These are phyloP conservation scores for Silene vulgaris DNA, from an alignment of 179 eudicot genomes.

Conservation along the genomic window DNA sequence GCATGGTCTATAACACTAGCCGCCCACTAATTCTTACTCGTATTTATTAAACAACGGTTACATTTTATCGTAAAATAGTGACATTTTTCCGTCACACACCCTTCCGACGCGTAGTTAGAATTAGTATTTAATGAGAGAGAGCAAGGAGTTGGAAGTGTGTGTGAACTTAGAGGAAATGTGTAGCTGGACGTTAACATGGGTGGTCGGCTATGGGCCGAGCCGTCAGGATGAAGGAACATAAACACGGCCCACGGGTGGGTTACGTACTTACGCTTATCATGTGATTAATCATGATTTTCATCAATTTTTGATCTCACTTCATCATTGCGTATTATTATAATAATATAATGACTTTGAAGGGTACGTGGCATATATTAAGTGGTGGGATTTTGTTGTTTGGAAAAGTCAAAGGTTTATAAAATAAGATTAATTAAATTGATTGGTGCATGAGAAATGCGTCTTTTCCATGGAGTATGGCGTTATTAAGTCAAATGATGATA, in stretches of 20 bases:
- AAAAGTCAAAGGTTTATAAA: slow-evolving; percentile 24
- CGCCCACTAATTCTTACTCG: no score
- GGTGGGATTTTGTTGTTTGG: slow-evolving; percentile 4
- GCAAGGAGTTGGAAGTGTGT: slow-evolving; percentile 19
- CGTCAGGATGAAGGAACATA: slow-evolving; percentile 57
- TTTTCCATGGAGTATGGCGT: neutral
- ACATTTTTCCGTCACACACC: no score
- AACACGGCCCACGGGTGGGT: slow-evolving; percentile 25
- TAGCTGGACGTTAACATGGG: slow-evolving; percentile 43
- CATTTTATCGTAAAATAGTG: neutral
- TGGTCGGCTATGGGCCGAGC: slow-evolving; percentile 46
- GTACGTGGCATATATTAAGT: slow-evolving; percentile 15
- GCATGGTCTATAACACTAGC: no score
- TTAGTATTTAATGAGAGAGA: slow-evolving; percentile 2
- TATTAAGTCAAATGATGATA: slow-evolving; percentile 14
- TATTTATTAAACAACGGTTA: no score
- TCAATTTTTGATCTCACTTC: slow-evolving; percentile 16
- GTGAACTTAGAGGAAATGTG: slow-evolving; percentile 23
- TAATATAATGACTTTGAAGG: neutral
- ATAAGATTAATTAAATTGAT: neutral
- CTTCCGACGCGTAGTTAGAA: no score
- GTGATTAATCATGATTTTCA: slow-evolving; percentile 28
- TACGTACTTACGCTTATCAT: slow-evolving; percentile 20
- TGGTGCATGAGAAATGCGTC: neutral
- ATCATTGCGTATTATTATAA: slow-evolving; percentile 3